phyloP scores from a whole-genome alignment of 441 rosid species.

The Dalechampia spathulata region DNA sequence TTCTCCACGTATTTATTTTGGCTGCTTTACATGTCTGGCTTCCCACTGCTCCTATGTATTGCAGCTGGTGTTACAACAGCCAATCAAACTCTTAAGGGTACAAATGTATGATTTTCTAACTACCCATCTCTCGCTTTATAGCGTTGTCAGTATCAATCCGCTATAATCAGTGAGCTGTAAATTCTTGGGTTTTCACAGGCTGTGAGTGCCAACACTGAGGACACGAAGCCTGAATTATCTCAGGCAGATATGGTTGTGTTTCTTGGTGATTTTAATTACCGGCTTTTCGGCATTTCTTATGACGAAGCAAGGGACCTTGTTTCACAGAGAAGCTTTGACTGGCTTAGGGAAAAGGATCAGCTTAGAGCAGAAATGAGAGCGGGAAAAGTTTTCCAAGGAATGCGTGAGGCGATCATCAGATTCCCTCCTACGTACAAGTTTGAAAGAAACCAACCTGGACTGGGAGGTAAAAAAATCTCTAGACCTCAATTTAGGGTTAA shows the following conservation, averaged over 20 bases:
- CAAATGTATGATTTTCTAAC: conserved; percentile 48
- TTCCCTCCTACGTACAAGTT: conserved; percentile 99
- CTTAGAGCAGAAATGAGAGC: conserved; percentile 94
- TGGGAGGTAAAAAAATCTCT: conserved; percentile 99
- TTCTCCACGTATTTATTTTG: conserved; percentile 53
- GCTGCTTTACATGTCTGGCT: conserved; percentile 48
- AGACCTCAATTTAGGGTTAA: too few species aligned
- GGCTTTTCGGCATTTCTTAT: conserved; percentile 94
- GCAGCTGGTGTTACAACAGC: conserved; percentile 81
- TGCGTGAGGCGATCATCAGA: conserved; percentile 88
- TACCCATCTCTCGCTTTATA: conserved; percentile 4
- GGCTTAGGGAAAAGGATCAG: conserved; percentile 99
- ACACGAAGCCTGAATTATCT: conserved; percentile 67
- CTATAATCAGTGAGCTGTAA: conserved; percentile 4
- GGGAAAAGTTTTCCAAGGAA: conserved; percentile 96
- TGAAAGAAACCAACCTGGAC: conserved; percentile 75
- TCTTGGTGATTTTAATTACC: conserved; percentile 90
- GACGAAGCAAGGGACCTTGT: conserved; percentile 99
- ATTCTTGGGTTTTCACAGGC: conserved; percentile 53
- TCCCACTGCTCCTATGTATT: conserved; percentile 55
- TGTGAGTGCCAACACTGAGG: conserved; percentile 43
- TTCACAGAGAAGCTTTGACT: conserved; percentile 97
- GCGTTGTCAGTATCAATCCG: background rate
- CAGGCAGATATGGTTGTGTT: conserved; percentile 98
- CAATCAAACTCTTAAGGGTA: conserved; percentile 40